These are phyloP conservation scores for Ogataea trehalophila DNA, from an alignment of 805 yeast genomes.

Conservation along the genomic window DNA sequence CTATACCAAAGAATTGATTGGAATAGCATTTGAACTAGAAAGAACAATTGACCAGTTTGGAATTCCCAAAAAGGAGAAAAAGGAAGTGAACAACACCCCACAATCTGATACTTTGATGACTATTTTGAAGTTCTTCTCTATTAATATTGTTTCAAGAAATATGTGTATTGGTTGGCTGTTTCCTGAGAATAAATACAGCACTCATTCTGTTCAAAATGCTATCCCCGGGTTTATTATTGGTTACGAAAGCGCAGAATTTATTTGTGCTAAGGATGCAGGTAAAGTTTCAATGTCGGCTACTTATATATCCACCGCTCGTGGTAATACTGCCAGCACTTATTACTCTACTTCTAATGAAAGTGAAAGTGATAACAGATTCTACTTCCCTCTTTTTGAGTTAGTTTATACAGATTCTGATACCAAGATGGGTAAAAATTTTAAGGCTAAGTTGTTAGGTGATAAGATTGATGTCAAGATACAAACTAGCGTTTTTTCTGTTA, in stretches of 20 bases:
- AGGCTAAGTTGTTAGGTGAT: conserved; percentile 58
- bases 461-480: conserved; percentile 61
- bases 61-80: neutral
- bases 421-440: conserved; percentile 33
- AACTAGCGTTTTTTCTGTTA: conserved; percentile 47
- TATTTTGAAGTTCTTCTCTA: conserved; percentile 38
- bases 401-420: conserved; percentile 30
- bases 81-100: conserved; percentile 1
- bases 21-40: conserved; percentile 10
- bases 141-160: conserved; percentile 57
- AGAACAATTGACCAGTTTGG: conserved; percentile 4
- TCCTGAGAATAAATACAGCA: conserved; percentile 33
- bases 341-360: conserved; percentile 40
- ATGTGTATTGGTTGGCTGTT: conserved; percentile 79
- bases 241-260: conserved; percentile 65
- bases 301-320: conserved; percentile 67
- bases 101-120: conserved; percentile 13
- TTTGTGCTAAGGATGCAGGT: conserved; percentile 57
- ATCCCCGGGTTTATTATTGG: conserved; percentile 76
- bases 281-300: conserved; percentile 65
- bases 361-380: conserved; percentile 53
- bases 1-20: conserved; percentile 22
- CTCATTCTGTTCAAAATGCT: conserved; percentile 9
- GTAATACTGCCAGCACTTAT: conserved; percentile 45
- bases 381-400: conserved; percentile 63